Conservation (phyloP, 306 rosid species). For the Corylus americana region DNA sequence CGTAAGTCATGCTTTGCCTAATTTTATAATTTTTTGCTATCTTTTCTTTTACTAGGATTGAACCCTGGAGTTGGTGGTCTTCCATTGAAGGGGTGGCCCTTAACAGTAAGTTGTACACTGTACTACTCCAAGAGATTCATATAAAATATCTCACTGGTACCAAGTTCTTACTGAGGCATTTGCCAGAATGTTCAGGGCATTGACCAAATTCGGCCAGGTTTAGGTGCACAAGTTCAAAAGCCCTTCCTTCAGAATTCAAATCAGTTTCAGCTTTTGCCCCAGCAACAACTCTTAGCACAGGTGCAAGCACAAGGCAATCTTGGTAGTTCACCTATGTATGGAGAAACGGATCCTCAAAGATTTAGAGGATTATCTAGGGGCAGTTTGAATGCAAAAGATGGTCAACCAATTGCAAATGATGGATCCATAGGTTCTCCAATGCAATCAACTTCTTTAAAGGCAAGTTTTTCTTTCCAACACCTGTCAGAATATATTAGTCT, state of each 20-base stretch:
- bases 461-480: conserved; percentile 22
- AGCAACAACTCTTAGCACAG: conserved; percentile 81
- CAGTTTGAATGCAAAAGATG: conserved; percentile 66
- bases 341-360: conserved; percentile 85
- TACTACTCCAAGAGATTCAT: conserved; percentile 18
- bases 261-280: conserved; percentile 88
- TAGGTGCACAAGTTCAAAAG: conserved; percentile 85
- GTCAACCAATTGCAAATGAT: conserved; percentile 66
- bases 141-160: conserved; percentile 26
- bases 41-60: conserved; percentile 54
- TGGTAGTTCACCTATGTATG: conserved; percentile 54
- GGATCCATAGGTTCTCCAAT: conserved; percentile 90
- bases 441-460: conserved; percentile 90
- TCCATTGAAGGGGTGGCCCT: conserved; percentile 95
- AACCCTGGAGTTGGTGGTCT: conserved; percentile 75
- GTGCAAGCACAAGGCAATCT: conserved; percentile 81
- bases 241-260: conserved; percentile 80
- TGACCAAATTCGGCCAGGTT: conserved; percentile 80
- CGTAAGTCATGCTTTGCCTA: not conserved
- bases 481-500: not conserved
- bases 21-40: conserved; percentile 17
- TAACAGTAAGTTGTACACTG: conserved; percentile 65
- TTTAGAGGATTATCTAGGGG: conserved; percentile 78
- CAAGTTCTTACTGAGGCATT: conserved; percentile 15
- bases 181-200: conserved; percentile 59